Conservation (phyloP, 106 monocot species). For the Vanilla planifolia region DNA sequence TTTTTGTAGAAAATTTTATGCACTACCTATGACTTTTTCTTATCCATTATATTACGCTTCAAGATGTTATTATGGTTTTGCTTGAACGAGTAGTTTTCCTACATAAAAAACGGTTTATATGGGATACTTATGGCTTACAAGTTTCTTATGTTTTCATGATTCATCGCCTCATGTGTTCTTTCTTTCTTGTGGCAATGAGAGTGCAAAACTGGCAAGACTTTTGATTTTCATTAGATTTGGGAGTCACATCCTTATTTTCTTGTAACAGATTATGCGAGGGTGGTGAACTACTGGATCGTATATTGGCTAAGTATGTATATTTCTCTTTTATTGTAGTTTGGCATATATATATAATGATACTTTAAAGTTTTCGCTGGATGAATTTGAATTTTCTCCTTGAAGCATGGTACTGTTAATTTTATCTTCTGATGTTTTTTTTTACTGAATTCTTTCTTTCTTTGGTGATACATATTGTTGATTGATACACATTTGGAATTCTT, state of each 20-base stretch:
- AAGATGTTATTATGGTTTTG: too few species aligned
- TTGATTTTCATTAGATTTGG: too few species aligned
- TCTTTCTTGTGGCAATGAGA: neutral
- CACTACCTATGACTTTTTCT: too few species aligned
- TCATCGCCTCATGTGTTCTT: neutral
- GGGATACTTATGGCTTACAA: conserved; percentile 27
- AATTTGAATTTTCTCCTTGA: neutral
- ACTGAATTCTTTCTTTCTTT: neutral
- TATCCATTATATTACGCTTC: too few species aligned
- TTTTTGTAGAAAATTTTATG: too few species aligned
- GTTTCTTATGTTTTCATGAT: neutral
- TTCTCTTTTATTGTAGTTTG: neutral
- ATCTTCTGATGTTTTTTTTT: neutral
- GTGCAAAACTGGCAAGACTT: too few species aligned
- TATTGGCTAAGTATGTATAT: conserved; percentile 73
- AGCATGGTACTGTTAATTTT: neutral
- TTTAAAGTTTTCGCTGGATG: neutral
- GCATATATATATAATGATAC: neutral
- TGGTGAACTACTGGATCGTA: conserved; percentile 83
- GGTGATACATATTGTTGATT: neutral
- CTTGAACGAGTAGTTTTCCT: too few species aligned
- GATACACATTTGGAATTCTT: conserved; percentile 8
- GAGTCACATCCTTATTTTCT: too few species aligned
- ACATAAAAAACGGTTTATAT: neutral
- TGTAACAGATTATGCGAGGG: conserved; percentile 82